phyloP scores from a whole-genome alignment of 202 grass and related monocot genomes.

The Saccharum hybrid region DNA sequence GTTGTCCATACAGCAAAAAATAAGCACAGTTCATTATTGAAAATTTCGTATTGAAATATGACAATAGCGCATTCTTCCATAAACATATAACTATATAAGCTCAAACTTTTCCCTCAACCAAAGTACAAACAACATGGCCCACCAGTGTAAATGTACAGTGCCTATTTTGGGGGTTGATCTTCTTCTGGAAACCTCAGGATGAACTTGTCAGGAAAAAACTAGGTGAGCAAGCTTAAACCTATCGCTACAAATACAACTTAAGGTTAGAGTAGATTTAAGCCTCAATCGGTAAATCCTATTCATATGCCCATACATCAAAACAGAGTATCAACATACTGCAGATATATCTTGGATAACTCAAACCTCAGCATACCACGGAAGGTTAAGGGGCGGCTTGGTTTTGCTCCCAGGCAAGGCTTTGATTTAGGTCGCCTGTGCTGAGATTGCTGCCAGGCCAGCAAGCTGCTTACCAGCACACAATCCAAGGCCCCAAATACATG shows the following conservation, averaged over 20 bases:
- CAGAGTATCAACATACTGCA: neutral
- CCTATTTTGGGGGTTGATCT: neutral
- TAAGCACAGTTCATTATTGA: constrained; percentile 6
- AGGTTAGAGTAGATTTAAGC: constrained; percentile 18
- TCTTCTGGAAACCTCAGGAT: neutral
- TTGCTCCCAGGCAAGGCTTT: neutral
- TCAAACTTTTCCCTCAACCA: neutral
- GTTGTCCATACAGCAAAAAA: neutral
- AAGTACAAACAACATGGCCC: neutral
- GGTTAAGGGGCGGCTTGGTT: neutral
- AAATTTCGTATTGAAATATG: constrained; percentile 3
- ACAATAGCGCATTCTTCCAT: neutral
- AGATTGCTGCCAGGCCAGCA: neutral
- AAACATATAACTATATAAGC: neutral
- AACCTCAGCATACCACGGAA: neutral
- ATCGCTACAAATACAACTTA: constrained; percentile 24
- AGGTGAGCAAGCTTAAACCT: neutral
- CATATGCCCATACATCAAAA: constrained; percentile 1
- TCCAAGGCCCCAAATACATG: neutral
- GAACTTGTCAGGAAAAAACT: neutral
- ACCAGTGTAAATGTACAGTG: neutral
- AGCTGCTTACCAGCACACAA: neutral
- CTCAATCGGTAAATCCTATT: neutral
- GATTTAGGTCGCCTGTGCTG: neutral
- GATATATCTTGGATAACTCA: neutral